These are phyloP conservation scores for Backusella westeae DNA, from an alignment of 192 early-diverging fungal genomes.

Conservation along the genomic window DNA sequence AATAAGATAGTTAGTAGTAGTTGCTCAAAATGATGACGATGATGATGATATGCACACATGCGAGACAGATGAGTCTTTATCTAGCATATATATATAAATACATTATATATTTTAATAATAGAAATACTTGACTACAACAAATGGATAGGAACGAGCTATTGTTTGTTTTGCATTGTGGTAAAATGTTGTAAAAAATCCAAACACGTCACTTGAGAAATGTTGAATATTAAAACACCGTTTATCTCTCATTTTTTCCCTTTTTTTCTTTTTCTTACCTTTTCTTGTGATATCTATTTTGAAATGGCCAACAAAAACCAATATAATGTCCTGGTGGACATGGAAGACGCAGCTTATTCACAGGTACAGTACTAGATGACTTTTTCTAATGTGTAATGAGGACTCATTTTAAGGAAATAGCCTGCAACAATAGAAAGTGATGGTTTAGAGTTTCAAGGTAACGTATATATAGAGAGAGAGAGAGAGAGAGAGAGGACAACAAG, in stretches of 20 bases:
- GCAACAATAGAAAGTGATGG: constrained; percentile 41
- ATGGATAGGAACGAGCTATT: background rate
- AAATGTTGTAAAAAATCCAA: background rate
- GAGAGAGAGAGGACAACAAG: background rate
- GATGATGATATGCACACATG: no score
- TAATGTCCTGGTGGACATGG: constrained; percentile 49
- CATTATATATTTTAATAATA: no score
- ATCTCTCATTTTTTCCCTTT: background rate
- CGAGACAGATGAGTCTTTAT: no score
- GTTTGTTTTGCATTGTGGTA: background rate
- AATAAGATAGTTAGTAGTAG: no score
- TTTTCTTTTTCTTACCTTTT: background rate
- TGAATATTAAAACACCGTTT: constrained; percentile 1
- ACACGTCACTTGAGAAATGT: constrained; percentile 8
- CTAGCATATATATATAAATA: no score
- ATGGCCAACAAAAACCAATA: constrained; percentile 44
- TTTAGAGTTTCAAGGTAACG: constrained; percentile 47
- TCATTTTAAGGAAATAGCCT: constrained; percentile 11
- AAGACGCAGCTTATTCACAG: constrained; percentile 34
- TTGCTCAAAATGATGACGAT: no score
- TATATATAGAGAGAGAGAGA: background rate
- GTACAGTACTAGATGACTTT: background rate
- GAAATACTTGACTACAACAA: no score
- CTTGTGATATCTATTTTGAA: background rate
- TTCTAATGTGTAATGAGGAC: no score